Evolutionary conservation across 257 asterid species (phyloP).

Genomic region (Primulina huaijiensis): DNA sequence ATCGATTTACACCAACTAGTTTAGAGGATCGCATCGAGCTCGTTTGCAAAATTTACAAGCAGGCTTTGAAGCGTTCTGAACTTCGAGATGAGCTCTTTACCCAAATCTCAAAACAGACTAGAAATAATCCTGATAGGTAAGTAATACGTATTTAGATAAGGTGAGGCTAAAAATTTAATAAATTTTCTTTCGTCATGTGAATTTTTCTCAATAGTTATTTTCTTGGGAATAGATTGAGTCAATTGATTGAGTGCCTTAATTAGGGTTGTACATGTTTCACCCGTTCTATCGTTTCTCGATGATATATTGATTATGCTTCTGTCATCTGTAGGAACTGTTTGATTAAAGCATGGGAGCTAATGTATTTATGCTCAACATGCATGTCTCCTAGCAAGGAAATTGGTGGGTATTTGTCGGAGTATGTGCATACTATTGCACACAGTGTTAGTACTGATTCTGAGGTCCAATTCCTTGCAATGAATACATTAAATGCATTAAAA

Average conservation of each 20-base stretch:
- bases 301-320: slow-evolving; percentile 12
- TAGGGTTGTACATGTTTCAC: slow-evolving; percentile 11
- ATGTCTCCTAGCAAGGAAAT: slow-evolving; percentile 99
- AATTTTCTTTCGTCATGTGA: slow-evolving; percentile 8
- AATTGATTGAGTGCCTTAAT: slow-evolving; percentile 5
- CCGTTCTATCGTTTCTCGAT: background rate
- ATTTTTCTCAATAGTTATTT: slow-evolving; percentile 12
- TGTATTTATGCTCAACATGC: slow-evolving; percentile 93
- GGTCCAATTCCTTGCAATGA: slow-evolving; percentile 76
- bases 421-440: slow-evolving; percentile 73
- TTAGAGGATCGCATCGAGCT: slow-evolving; percentile 82
- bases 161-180: slow-evolving; percentile 5
- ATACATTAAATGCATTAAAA: slow-evolving; percentile 80
- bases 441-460: slow-evolving; percentile 65
- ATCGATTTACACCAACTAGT: slow-evolving; percentile 48
- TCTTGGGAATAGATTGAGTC: background rate
- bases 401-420: slow-evolving; percentile 85
- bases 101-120: slow-evolving; percentile 92
- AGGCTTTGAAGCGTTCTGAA: slow-evolving; percentile 85
- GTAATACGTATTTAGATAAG: slow-evolving; percentile 14
- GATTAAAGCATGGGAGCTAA: slow-evolving; percentile 92
- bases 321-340: slow-evolving; percentile 50
- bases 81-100: slow-evolving; percentile 94
- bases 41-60: slow-evolving; percentile 83
- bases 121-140: slow-evolving; percentile 89